Evolutionary conservation across 1,284 basidiomycete genomes (phyloP).

Genomic region (Cutaneotrichosporon daszewskae): DNA sequence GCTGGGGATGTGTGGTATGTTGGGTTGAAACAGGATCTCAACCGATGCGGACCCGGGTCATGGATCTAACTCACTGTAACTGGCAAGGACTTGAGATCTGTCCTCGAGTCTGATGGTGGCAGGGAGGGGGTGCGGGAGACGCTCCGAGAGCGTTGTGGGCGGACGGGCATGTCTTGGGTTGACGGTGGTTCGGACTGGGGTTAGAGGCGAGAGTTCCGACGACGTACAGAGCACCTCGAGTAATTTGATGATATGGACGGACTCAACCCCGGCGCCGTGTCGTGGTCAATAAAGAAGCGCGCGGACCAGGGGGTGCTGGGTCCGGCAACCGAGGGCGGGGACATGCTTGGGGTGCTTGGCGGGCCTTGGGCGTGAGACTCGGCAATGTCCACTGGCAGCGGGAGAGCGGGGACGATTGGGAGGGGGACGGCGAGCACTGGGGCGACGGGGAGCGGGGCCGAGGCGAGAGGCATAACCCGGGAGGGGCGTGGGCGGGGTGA

Average conservation of each 20-base stretch:
- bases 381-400: too few species aligned
- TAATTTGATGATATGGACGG: slow-evolving; percentile 3
- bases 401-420: too few species aligned
- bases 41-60: not conserved
- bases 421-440: too few species aligned
- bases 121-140: slow-evolving; percentile 12
- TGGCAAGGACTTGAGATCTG: slow-evolving; percentile 15
- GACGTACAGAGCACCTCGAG: slow-evolving; percentile 12
- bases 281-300: slow-evolving; percentile 13
- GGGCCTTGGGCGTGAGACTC: too few species aligned
- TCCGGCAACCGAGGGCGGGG: not conserved
- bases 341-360: too few species aligned
- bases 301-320: slow-evolving; percentile 4
- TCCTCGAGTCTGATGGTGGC: slow-evolving; percentile 6
- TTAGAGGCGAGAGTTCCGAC: not conserved
- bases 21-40: not conserved
- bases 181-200: slow-evolving; percentile 13
- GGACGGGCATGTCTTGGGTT: slow-evolving; percentile 8
- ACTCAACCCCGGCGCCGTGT: slow-evolving; percentile 2
- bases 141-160: slow-evolving; percentile 8
- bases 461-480: too few species aligned
- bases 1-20: not conserved
- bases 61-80: slow-evolving; percentile 14
- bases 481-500: too few species aligned
- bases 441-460: too few species aligned